These are phyloP conservation scores for Apiotrichum gracile DNA, from an alignment of 1,284 basidiomycete species.

Conservation along the genomic window DNA sequence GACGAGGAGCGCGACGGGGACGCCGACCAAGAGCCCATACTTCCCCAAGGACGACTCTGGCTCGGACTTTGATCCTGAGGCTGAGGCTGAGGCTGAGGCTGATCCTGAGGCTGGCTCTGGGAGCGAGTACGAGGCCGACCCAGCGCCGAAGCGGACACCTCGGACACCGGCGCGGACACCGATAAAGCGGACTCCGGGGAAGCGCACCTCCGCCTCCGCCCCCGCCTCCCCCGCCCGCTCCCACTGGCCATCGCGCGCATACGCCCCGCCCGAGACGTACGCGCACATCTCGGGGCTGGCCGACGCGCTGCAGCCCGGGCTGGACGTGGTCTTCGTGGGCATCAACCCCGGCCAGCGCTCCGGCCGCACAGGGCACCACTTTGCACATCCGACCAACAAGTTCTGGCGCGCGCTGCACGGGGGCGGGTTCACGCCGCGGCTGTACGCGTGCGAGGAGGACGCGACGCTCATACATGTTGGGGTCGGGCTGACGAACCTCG, in stretches of 20 bases:
- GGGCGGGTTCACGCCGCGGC: conserved; percentile 52
- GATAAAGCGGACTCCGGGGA: no score
- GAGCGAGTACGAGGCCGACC: no score
- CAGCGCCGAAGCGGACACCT: no score
- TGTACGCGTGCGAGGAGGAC: conserved; percentile 38
- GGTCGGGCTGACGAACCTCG: conserved; percentile 59
- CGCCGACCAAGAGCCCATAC: no score
- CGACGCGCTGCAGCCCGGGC: conserved; percentile 4
- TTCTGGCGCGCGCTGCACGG: conserved; percentile 31
- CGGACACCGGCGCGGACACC: no score
- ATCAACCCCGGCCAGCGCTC: conserved; percentile 57
- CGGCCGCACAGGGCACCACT: conserved; percentile 62
- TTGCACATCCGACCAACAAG: conserved; percentile 61
- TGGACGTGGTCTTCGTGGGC: conserved; percentile 4
- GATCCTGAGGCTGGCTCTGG: no score
- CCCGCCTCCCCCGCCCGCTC: no score
- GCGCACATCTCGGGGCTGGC: conserved; percentile 17
- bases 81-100: no score
- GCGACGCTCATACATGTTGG: conserved; percentile 20
- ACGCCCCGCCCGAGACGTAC: conserved; percentile 25
- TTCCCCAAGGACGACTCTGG: no score
- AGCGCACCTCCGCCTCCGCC: no score
- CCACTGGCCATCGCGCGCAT: conserved; percentile 17
- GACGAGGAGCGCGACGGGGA: no score
- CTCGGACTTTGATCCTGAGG: no score